phyloP scores from a whole-genome alignment of 2,329 filamentous ascomycete genomes.

The Lecanosticta acicola region DNA sequence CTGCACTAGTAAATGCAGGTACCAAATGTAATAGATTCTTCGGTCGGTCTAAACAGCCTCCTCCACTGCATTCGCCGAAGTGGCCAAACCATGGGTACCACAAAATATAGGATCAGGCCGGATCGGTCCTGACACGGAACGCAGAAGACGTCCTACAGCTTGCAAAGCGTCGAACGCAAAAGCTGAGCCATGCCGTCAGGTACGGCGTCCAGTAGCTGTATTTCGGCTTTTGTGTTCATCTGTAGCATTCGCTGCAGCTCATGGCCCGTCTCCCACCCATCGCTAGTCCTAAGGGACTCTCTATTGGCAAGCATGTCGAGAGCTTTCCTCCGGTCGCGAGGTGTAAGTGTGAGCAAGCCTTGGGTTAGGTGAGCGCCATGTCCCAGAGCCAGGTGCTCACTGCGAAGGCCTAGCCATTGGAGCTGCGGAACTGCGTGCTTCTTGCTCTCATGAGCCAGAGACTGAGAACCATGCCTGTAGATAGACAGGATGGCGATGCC shows the following conservation, averaged over 20 bases:
- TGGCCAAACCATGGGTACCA: too few species aligned
- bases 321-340: slow-evolving; percentile 55
- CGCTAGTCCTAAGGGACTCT: slow-evolving; percentile 4
- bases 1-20: too few species aligned
- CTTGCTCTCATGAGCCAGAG: slow-evolving; percentile 54
- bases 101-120: too few species aligned
- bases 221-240: slow-evolving; percentile 69
- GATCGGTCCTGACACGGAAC: too few species aligned
- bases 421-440: slow-evolving; percentile 48
- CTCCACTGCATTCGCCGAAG: too few species aligned
- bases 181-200: slow-evolving; percentile 23
- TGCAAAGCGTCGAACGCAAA: slow-evolving; percentile 8
- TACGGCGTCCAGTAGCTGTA: slow-evolving; percentile 48
- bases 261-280: slow-evolving; percentile 33
- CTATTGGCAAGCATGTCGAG: slow-evolving; percentile 43
- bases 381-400: slow-evolving; percentile 27
- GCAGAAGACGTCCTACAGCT: too few species aligned
- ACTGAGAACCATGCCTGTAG: slow-evolving; percentile 65
- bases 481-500: slow-evolving; percentile 68
- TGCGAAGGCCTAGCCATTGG: slow-evolving; percentile 60
- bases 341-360: slow-evolving; percentile 48
- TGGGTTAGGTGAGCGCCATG: slow-evolving; percentile 31
- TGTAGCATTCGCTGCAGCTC: slow-evolving; percentile 70
- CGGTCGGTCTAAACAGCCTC: too few species aligned
- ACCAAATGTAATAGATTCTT: too few species aligned